Evolutionary conservation across 805 yeast species (phyloP).

Genomic region (Candida coquimbonensis): DNA sequence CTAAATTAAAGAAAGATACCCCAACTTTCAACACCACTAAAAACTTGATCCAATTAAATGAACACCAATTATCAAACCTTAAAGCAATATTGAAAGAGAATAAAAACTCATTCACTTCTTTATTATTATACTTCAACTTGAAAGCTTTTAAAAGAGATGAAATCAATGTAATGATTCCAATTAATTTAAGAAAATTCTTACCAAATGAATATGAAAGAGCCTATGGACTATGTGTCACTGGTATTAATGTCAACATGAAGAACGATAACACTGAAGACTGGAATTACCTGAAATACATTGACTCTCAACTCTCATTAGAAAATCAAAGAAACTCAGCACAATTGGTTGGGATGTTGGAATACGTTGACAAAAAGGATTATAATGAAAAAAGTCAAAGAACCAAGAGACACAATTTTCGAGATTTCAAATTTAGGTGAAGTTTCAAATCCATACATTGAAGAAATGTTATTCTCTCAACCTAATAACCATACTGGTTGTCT

Average conservation of each 20-base stretch:
- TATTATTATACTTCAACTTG: not conserved
- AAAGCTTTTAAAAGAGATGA: not conserved
- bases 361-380: not conserved
- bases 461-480: slow-evolving; percentile 8
- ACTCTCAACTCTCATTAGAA: not conserved
- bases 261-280: slow-evolving; percentile 1
- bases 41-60: slow-evolving; percentile 2
- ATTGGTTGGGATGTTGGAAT: slow-evolving; percentile 6
- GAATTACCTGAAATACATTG: slow-evolving; percentile 5
- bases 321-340: slow-evolving; percentile 1
- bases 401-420: slow-evolving; percentile 2
- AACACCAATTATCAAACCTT: not conserved
- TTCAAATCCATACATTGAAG: not conserved
- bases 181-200: slow-evolving; percentile 5
- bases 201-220: not conserved
- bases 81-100: not conserved
- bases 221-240: not conserved
- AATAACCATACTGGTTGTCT: slow-evolving; percentile 4
- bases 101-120: slow-evolving; percentile 3
- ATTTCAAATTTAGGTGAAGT: slow-evolving; percentile 7
- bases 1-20: not conserved
- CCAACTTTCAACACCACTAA: slow-evolving; percentile 4
- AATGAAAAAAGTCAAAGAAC: not conserved
- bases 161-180: slow-evolving; percentile 2
- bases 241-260: not conserved